Conservation (phyloP, 2,329 filamentous ascomycete genomes). For the Penicillium sp. region DNA sequence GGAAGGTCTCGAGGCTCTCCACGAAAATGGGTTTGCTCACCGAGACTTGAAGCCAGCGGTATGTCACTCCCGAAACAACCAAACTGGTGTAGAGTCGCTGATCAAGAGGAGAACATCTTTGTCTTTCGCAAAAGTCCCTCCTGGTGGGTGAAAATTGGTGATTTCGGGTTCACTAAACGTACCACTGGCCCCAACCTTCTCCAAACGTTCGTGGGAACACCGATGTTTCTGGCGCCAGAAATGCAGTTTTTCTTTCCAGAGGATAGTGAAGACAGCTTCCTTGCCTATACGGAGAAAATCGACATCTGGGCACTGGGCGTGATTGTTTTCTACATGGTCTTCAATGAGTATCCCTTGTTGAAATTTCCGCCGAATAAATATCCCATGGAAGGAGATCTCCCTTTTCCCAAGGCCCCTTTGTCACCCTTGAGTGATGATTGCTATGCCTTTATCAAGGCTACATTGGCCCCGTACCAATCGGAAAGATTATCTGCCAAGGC, state of each 20-base stretch:
- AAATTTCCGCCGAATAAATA: too few species aligned
- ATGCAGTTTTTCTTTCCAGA: background rate
- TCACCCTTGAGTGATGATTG: too few species aligned
- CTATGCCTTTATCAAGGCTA: too few species aligned
- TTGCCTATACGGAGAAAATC: background rate
- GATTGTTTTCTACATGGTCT: slow-evolving; percentile 4
- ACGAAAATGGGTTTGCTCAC: slow-evolving; percentile 9
- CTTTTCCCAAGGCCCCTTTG: too few species aligned
- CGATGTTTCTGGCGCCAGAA: slow-evolving; percentile 5
- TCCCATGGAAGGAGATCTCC: too few species aligned
- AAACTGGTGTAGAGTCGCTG: background rate
- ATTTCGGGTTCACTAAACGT: slow-evolving; percentile 13
- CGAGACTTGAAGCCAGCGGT: slow-evolving; percentile 15
- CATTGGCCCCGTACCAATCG: too few species aligned
- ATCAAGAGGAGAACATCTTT: slow-evolving; percentile 7
- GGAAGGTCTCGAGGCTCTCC: slow-evolving; percentile 5
- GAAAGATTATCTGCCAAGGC: too few species aligned
- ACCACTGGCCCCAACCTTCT: background rate
- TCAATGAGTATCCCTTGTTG: too few species aligned
- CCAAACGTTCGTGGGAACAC: background rate
- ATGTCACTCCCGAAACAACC: background rate
- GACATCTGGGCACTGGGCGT: slow-evolving; percentile 11
- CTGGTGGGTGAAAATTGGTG: slow-evolving; percentile 14
- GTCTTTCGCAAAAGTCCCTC: background rate
- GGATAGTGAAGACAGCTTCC: background rate